Percentiles rank a stretch among this genome's conserved stretches.
These are phyloP conservation scores for Dioszegia hungarica DNA, from an alignment of 768 basidiomycete genomes.

Conservation along the genomic window DNA sequence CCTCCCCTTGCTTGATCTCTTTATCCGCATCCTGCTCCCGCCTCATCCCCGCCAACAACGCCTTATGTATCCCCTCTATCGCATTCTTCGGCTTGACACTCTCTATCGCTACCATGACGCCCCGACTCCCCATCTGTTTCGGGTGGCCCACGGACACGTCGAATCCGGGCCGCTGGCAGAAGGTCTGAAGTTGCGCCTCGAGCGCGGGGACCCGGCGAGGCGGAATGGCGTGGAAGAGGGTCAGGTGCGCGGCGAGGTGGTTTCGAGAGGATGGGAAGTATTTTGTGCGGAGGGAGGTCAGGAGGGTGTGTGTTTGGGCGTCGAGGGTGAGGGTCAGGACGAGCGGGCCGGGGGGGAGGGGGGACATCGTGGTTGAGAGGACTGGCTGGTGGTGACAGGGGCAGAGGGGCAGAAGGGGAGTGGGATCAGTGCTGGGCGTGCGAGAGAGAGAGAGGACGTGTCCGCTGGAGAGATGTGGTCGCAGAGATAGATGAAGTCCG, in stretches of 20 bases:
- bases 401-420: too few relatives aligned
- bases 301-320: constrained; percentile 17
- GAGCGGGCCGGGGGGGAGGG: constrained; percentile 15
- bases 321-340: constrained; percentile 35
- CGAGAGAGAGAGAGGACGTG: too few relatives aligned
- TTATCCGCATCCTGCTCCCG: constrained; percentile 5
- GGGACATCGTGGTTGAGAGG: background rate
- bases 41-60: constrained; percentile 18
- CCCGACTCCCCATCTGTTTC: constrained; percentile 34
- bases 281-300: constrained; percentile 28
- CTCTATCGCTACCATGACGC: constrained; percentile 28
- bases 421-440: too few relatives aligned
- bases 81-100: constrained; percentile 19
- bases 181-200: constrained; percentile 1
- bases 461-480: too few relatives aligned
- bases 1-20: constrained; percentile 1
- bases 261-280: constrained; percentile 37
- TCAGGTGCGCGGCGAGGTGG: constrained; percentile 32
- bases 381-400: too few relatives aligned
- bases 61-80: constrained; percentile 20
- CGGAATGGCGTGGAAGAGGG: constrained; percentile 38
- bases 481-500: too few relatives aligned
- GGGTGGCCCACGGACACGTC: constrained; percentile 31
- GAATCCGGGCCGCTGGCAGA: constrained; percentile 20
- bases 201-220: constrained; percentile 23